phyloP scores from a whole-genome alignment of 2,329 filamentous ascomycete species.

The Epichloe bromicola region DNA sequence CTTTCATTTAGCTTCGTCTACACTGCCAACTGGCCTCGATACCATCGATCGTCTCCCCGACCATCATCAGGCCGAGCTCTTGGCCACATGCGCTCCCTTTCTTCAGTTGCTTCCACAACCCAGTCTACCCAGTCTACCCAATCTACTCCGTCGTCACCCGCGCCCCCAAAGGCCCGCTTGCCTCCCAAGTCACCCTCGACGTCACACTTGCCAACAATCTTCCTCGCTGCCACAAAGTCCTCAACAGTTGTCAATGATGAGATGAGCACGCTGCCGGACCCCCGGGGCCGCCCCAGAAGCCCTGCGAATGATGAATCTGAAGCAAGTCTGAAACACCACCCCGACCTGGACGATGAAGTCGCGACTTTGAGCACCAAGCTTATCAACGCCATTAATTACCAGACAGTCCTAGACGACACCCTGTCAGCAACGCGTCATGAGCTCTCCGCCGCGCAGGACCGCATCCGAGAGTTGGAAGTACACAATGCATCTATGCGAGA shows the following conservation, averaged over 20 bases:
- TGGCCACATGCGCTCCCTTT: slow-evolving; percentile 40
- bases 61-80: slow-evolving; percentile 19
- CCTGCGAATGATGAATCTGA: slow-evolving; percentile 25
- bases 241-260: slow-evolving; percentile 37
- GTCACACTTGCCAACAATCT: slow-evolving; percentile 26
- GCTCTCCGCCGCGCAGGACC: slow-evolving; percentile 57
- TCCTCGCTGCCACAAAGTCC: slow-evolving; percentile 23
- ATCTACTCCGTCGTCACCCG: slow-evolving; percentile 18
- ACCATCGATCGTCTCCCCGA: slow-evolving; percentile 15
- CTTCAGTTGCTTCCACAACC: slow-evolving; percentile 33
- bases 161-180: slow-evolving; percentile 19
- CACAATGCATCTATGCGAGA: slow-evolving; percentile 55
- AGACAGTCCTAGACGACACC: slow-evolving; percentile 81
- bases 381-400: slow-evolving; percentile 93
- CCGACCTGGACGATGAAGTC: slow-evolving; percentile 58
- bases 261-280: slow-evolving; percentile 58
- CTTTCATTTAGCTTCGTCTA: slow-evolving; percentile 34
- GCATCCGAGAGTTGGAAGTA: slow-evolving; percentile 54
- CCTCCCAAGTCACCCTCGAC: slow-evolving; percentile 24
- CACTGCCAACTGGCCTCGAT: slow-evolving; percentile 39
- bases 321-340: slow-evolving; percentile 29
- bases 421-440: slow-evolving; percentile 74
- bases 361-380: slow-evolving; percentile 87
- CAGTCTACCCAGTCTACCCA: slow-evolving; percentile 11
- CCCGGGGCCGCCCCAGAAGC: slow-evolving; percentile 38